A percentile compares a stretch with the other conserved stretches of the same genome.
phyloP scores from a whole-genome alignment of 108 stramenopile species.

The Fragilaria crotonensis region DNA sequence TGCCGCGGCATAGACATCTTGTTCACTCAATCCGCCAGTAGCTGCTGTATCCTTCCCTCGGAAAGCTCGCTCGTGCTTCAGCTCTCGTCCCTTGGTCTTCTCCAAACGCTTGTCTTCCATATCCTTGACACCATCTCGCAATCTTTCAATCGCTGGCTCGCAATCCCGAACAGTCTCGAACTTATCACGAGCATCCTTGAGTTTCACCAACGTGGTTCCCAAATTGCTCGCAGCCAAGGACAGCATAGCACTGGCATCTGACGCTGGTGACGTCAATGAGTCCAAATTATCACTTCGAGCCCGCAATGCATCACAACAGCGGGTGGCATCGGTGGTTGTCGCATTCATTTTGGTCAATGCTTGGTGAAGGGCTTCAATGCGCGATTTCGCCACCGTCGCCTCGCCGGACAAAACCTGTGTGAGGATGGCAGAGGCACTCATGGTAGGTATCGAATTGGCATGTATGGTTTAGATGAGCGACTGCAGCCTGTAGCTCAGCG shows the following conservation, averaged over 20 bases:
- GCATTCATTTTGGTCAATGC: constrained; percentile 46
- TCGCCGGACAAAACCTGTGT: background rate
- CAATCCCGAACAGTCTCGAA: constrained; percentile 79
- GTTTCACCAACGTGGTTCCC: constrained; percentile 38
- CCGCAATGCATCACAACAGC: constrained; percentile 55
- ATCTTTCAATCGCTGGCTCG: constrained; percentile 60
- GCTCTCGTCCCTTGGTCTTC: constrained; percentile 14
- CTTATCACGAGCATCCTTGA: constrained; percentile 76
- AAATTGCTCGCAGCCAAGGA: constrained; percentile 55
- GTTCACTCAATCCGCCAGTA: constrained; percentile 44
- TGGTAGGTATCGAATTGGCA: too few relatives aligned
- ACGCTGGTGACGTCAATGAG: constrained; percentile 72
- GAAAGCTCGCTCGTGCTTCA: constrained; percentile 20
- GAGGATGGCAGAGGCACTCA: background rate
- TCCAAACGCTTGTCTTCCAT: constrained; percentile 37
- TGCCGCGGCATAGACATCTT: constrained; percentile 79
- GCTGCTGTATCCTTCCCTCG: constrained; percentile 4
- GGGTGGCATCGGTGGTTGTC: constrained; percentile 42
- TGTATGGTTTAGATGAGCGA: too few relatives aligned
- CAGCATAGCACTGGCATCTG: constrained; percentile 59
- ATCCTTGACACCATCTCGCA: constrained; percentile 53
- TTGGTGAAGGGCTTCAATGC: constrained; percentile 36
- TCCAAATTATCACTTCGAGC: constrained; percentile 66
- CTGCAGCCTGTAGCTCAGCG: too few relatives aligned
- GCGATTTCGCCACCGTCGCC: constrained; percentile 20